phyloP scores from a whole-genome alignment of 768 basidiomycete genomes.

The Trichaptum fuscoviolaceum region DNA sequence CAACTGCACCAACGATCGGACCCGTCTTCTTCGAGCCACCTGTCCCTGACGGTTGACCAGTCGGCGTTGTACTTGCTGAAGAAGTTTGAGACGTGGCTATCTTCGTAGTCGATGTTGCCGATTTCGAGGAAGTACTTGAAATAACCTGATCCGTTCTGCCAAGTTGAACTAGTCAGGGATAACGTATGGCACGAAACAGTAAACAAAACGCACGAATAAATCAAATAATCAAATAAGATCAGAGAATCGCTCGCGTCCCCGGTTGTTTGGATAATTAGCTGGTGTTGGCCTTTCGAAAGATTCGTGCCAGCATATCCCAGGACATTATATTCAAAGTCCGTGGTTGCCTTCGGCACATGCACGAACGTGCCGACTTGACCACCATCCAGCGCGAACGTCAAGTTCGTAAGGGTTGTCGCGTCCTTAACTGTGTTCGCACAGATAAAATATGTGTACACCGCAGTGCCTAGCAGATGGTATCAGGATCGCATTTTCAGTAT shows the following conservation, averaged over 20 bases:
- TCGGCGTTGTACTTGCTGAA: background rate
- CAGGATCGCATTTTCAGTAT: background rate
- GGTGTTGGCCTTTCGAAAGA: conserved; percentile 24
- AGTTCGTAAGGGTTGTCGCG: conserved; percentile 25
- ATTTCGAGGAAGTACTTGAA: background rate
- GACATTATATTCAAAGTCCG: conserved; percentile 25
- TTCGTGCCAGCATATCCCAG: conserved; percentile 28
- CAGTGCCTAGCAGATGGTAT: conserved; percentile 27
- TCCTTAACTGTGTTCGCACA: conserved; percentile 23
- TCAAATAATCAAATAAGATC: conserved; percentile 2
- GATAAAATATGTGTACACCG: conserved; percentile 39
- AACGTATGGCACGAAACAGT: background rate
- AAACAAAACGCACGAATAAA: background rate
- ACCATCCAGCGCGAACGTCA: conserved; percentile 35
- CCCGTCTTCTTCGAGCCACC: background rate
- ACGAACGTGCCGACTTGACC: conserved; percentile 25
- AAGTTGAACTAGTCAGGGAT: background rate
- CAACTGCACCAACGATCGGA: background rate
- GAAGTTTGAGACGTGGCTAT: background rate
- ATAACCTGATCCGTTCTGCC: background rate
- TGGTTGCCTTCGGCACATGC: conserved; percentile 11
- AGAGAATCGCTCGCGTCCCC: background rate
- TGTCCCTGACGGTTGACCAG: background rate
- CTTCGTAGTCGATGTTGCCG: background rate
- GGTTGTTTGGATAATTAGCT: background rate